phyloP scores from a whole-genome alignment of 345 rosid species.

The Melaleuca alternifolia region DNA sequence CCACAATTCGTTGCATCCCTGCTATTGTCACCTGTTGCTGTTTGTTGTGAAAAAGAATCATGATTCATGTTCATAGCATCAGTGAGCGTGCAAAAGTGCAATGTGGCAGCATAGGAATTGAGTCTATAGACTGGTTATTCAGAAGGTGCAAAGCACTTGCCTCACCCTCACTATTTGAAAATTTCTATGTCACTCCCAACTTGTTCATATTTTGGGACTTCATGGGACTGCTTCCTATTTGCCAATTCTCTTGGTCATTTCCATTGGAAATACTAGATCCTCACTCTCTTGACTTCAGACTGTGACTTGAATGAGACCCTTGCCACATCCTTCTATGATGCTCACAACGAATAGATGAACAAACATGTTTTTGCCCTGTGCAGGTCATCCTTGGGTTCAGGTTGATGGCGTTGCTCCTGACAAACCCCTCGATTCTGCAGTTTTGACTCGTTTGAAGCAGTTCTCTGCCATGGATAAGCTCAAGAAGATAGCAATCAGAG shows the following conservation, averaged over 20 bases:
- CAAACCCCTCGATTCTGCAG: slow-evolving; percentile 91
- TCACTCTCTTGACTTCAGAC: neutral
- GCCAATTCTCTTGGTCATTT: neutral
- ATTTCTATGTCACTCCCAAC: neutral
- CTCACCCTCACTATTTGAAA: neutral
- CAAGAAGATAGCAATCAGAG: slow-evolving; percentile 91
- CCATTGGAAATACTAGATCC: neutral
- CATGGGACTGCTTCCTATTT: neutral
- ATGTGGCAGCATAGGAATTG: neutral
- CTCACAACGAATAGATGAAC: neutral
- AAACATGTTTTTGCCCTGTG: neutral
- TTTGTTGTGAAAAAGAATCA: neutral
- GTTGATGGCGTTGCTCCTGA: slow-evolving; percentile 85
- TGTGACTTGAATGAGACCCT: neutral
- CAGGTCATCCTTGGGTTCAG: slow-evolving; percentile 98
- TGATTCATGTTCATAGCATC: neutral
- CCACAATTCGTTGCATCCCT: neutral
- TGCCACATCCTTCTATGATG: neutral
- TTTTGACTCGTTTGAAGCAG: slow-evolving; percentile 72
- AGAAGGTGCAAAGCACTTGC: neutral
- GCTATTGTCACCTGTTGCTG: neutral
- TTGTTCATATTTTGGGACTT: neutral
- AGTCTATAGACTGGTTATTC: neutral
- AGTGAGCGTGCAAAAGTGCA: neutral
- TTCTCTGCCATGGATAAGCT: slow-evolving; percentile 97